Conservation (phyloP, 2,329 filamentous ascomycete species). For the Fusarium sp. region DNA sequence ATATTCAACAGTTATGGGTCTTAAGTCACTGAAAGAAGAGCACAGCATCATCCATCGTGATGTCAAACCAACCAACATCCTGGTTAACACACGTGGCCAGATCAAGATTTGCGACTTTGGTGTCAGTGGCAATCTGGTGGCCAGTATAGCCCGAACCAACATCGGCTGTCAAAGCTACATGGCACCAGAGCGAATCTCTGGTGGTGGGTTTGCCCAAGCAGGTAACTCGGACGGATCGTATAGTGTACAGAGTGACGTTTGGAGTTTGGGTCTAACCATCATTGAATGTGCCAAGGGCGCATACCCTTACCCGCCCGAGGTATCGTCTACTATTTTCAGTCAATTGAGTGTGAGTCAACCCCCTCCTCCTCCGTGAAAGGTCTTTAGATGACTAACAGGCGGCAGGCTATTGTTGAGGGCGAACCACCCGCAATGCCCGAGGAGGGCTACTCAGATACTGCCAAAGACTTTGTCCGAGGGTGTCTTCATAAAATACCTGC, state of each 20-base stretch:
- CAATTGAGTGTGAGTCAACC: slow-evolving; percentile 84
- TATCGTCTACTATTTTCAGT: slow-evolving; percentile 98
- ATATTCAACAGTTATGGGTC: slow-evolving; percentile 86
- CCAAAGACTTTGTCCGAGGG: slow-evolving; percentile 86
- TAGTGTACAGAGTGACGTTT: slow-evolving; percentile 97
- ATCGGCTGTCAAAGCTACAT: slow-evolving; percentile 99
- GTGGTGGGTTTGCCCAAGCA: slow-evolving; percentile 79
- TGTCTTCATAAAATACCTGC: slow-evolving; percentile 94
- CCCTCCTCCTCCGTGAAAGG: neutral
- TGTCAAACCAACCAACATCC: slow-evolving; percentile 98
- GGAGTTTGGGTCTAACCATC: slow-evolving; percentile 92
- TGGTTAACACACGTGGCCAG: slow-evolving; percentile 88
- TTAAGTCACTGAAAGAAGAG: slow-evolving; percentile 94
- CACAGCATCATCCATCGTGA: slow-evolving; percentile 99
- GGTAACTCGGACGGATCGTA: slow-evolving; percentile 84
- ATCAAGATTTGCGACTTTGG: slow-evolving; percentile 99
- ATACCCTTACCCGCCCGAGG: slow-evolving; percentile 97
- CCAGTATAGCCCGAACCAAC: slow-evolving; percentile 97
- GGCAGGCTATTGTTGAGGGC: slow-evolving; percentile 94
- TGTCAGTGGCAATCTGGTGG: slow-evolving; percentile 94
- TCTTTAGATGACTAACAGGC: slow-evolving; percentile 19
- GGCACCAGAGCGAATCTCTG: slow-evolving; percentile 95
- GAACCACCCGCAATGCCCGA: slow-evolving; percentile 89
- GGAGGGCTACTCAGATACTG: slow-evolving; percentile 80
- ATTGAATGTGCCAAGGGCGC: slow-evolving; percentile 95